Base-by-base conservation (phyloP, 176 grass and related monocot species). In the Aegilops speltoides region DNA sequence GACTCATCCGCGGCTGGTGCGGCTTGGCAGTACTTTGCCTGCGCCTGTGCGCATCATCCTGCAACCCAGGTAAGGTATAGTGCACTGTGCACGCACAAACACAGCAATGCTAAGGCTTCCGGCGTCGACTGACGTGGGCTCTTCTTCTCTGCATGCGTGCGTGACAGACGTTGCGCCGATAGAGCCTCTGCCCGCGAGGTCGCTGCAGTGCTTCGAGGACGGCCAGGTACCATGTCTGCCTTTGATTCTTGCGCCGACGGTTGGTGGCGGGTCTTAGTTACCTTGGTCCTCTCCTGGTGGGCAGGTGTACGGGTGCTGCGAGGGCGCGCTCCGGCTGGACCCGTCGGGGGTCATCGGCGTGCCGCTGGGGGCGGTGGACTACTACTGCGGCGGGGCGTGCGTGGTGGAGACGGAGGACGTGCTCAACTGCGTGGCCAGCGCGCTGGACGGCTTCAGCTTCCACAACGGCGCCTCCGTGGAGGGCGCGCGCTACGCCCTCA, bases 321-420 rank as follows among this genome's bases (percentile, higher is more conserved):
- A 90, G 73, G 88, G 79, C 14, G 25, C 70, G 56, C 82, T 70
- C 77, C 73, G 90, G 81, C 67, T 95, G 77, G 84, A 48, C 65
- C 80, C 64, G 6, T 76, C 78, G 84, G 93, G 93, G 64, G 37
- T 64, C 22, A 31, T 95, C 23, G 48, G 48, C 43, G 88, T 92
- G 54, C 86, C 90, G 25, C 4, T 16, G 15, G 76, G 75, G 2
- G 65, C 46, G 38, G 84, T 84, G 31, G 88, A 95, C 50, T 37
- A 79, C 63, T 92, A 92, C 88, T 92, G 93, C 88, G 79, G 87
- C 37, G 93, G 93, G 17, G 83, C 71, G 77, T 95, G 93, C 90
- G 74, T 90, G 33, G 80, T 79, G 79, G 93, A 95, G 90, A 92
- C 90, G 64, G 84, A 90, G 88, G 83, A 90, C 37, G 83, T 92